These are phyloP conservation scores for Firmiana major DNA, from an alignment of 345 rosid species.

Conservation along the genomic window DNA sequence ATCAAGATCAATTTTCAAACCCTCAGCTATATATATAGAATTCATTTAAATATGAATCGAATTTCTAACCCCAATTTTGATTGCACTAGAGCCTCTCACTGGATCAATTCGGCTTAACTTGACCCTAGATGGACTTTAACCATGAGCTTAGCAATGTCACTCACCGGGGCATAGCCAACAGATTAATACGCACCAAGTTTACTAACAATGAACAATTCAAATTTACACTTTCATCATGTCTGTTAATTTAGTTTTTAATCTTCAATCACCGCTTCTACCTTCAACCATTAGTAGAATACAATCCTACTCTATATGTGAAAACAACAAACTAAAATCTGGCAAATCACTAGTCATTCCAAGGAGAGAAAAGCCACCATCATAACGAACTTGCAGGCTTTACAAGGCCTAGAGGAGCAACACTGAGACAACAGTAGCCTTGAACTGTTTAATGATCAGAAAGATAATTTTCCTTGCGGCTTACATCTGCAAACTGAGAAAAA, in stretches of 20 bases:
- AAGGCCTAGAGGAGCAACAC: neutral
- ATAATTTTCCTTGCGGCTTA: neutral
- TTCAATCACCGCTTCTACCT: neutral
- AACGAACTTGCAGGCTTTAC: neutral
- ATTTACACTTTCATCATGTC: neutral
- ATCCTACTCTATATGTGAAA: neutral
- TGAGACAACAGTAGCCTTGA: neutral
- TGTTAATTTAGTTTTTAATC: neutral
- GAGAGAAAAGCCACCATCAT: neutral
- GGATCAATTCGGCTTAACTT: no score
- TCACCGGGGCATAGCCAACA: neutral
- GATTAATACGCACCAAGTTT: neutral
- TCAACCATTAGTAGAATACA: constrained; percentile 2
- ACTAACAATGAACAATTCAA: neutral
- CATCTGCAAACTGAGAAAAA: constrained; percentile 15
- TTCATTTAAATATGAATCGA: no score
- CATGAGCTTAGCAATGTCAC: no score
- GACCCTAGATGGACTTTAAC: no score
- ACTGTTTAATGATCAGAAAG: neutral
- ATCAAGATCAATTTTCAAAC: no score
- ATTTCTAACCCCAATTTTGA: no score
- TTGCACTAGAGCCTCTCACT: no score
- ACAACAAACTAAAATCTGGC: neutral
- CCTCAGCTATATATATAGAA: no score
- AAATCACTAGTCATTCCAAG: neutral